Conservation (phyloP, 1,139 yeast species). For the Meyerozyma smithsonii region DNA sequence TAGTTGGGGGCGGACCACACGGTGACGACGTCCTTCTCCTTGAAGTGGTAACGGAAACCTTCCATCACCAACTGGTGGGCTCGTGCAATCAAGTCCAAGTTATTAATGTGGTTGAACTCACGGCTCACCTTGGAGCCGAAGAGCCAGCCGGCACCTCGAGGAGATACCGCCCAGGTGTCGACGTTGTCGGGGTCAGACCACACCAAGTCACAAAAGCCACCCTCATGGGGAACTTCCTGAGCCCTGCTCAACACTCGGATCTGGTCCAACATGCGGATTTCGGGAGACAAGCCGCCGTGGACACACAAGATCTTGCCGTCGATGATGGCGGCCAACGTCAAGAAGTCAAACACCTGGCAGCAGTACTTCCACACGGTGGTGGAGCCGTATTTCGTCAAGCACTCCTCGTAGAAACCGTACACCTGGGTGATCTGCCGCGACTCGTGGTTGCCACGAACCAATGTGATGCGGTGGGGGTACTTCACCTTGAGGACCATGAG, state of each 20-base stretch:
- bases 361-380: slow-evolving; percentile 98
- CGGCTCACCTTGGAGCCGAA: slow-evolving; percentile 91
- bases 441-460: slow-evolving; percentile 93
- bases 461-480: slow-evolving; percentile 79
- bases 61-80: slow-evolving; percentile 99
- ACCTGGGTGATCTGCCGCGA: slow-evolving; percentile 94
- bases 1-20: slow-evolving; percentile 98
- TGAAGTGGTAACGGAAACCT: slow-evolving; percentile 93
- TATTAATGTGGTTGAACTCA: slow-evolving; percentile 91
- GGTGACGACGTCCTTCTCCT: slow-evolving; percentile 92
- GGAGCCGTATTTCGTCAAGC: slow-evolving; percentile 85
- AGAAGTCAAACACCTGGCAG: slow-evolving; percentile 91
- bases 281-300: slow-evolving; percentile 97
- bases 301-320: slow-evolving; percentile 93
- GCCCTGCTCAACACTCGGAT: slow-evolving; percentile 92
- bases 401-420: slow-evolving; percentile 88
- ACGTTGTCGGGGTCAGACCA: slow-evolving; percentile 99
- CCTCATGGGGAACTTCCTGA: slow-evolving; percentile 99
- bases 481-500: slow-evolving; percentile 87
- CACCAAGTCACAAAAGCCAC: slow-evolving; percentile 94
- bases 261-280: slow-evolving; percentile 93
- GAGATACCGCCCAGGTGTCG: slow-evolving; percentile 98
- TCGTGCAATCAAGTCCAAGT: slow-evolving; percentile 81
- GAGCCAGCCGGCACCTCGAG: slow-evolving; percentile 98
- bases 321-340: slow-evolving; percentile 89